Evolutionary conservation across 2,329 filamentous ascomycete species (phyloP), one percentile per base, ranked within the genome.

Genomic region (Tolypocladium ovalisporum): DNA sequence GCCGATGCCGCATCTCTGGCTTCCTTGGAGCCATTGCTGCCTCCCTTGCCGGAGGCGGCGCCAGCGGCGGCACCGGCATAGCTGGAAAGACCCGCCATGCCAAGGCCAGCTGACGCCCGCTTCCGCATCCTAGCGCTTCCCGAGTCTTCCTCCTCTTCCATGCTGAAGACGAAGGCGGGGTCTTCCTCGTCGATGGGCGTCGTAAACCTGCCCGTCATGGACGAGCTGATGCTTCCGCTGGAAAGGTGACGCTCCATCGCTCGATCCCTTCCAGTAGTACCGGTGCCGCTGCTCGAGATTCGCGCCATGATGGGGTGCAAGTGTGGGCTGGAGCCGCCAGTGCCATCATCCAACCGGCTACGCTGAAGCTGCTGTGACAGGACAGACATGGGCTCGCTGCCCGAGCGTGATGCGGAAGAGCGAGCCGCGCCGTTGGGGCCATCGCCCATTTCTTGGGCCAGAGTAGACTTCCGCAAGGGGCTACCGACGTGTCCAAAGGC

Each of bases 161-260:
- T 86, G 65, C 75, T 81, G 66, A 86, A 86, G 17, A 86, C 80
- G 62, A 86, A 85, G 32, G 82, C 79, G 4, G 80, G 75, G 57
- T 86, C 82, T 63, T 86, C 83, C 65, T 86, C 83, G 59, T 85
- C 83, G 60, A 86, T 86, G 3, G 83, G 83, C 1, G 82, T 85
- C 1, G 83, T 83, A 66, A 84, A 85, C 19, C 83, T 75, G 24
- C 80, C 81, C 42, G 76, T 81, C 42, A 73, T 71, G 24, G 71
- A 77, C 53, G 80, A 82, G 62, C 79, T 76, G 63, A 83, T 78
- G 62, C 82, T 84, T 35, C 78, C 78, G 57, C 77, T 83, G 63
- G 82, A 85, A 39, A 84, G 75, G 66, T 85, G 82, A 53, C 82
- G 76, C 63, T 86, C 82, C 56, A 76, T 73, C 15, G 68, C 67